Evolutionary conservation across 352 stramenopile genomes (phyloP), one percentile per base, ranked within the genome.

Genomic region (Phytophthora rubi): DNA sequence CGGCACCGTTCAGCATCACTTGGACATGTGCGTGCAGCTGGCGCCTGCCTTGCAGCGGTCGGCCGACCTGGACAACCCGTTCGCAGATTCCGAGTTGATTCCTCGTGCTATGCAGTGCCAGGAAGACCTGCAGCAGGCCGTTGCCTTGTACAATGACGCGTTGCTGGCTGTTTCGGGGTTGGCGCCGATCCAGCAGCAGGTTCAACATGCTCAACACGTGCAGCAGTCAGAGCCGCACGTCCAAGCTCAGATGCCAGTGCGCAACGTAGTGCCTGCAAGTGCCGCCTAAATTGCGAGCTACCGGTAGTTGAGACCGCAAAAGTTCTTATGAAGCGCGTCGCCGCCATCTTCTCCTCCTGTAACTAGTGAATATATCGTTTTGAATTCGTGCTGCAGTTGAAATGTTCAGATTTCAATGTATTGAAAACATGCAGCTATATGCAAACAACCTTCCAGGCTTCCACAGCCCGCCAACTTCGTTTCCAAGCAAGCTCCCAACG

Each of bases 121-220:
- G 59, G 76, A 83, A 53, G 76, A 83, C 59, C 54, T 83, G 16
- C 73, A 77, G 32, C 70, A 69, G 21, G 66, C 63, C n/a, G 59
- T 83, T 4, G 63, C 70, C 16, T 65, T 79, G 54, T 83, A 81
- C 53, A 83, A 83, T 56, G 76, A 83, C 62, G 67, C 76, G 12
- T 47, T 83, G 28, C 60, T 83, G n/a, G 76, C 76, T 59, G 68
- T 48, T 4, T 75, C 65, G 5, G 73, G 65, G 21, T 37, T 80
- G 35, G 47, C 60, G 42, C 56, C 64, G 28, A 49, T 13, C 15
- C 61, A 59, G 32, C 70, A 74, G 44, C 65, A 69, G 62, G 55
- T 28, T n/a, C 65, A 61, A 23, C 54, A 56, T n/a, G 58, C 28
- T 16, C 70, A 72, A 13, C 62, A 68, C 51, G 32, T 45, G 35